Percentiles rank a stretch among this genome's conserved stretches.
These are phyloP conservation scores for Inonotus obliquus DNA, from an alignment of 1,284 basidiomycete genomes.

Conservation along the genomic window DNA sequence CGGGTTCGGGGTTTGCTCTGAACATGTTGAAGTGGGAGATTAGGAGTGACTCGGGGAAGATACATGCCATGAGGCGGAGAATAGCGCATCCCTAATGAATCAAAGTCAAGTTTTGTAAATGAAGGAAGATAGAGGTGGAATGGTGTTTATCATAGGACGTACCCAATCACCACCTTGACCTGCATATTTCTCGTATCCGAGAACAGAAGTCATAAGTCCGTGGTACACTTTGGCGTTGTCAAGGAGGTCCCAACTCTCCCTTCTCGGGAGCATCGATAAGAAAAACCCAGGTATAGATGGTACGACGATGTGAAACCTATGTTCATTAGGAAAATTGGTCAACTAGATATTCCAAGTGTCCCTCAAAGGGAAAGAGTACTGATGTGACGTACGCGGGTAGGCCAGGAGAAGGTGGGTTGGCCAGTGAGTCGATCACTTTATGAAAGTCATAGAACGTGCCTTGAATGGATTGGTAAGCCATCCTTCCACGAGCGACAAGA, in stretches of 20 bases:
- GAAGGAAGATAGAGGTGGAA: neutral
- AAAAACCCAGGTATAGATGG: slow-evolving; percentile 26
- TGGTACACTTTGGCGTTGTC: slow-evolving; percentile 22
- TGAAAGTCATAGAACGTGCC: slow-evolving; percentile 26
- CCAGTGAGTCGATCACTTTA: slow-evolving; percentile 22
- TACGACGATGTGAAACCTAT: slow-evolving; percentile 24
- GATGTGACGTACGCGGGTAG: slow-evolving; percentile 24
- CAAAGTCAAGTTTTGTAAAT: no score
- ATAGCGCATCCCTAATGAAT: slow-evolving; percentile 22
- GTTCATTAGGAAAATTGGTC: no score
- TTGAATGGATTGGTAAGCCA: neutral
- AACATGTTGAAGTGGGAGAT: slow-evolving; percentile 24
- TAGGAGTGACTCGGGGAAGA: slow-evolving; percentile 18
- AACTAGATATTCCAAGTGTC: neutral
- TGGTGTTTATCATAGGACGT: no score
- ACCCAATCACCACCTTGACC: slow-evolving; percentile 26
- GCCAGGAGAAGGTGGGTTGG: slow-evolving; percentile 19
- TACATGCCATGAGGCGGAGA: slow-evolving; percentile 17
- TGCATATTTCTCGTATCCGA: slow-evolving; percentile 23
- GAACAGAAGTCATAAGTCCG: slow-evolving; percentile 24
- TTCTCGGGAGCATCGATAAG: slow-evolving; percentile 21
- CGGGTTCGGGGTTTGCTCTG: slow-evolving; percentile 4
- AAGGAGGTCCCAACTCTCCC: slow-evolving; percentile 19
- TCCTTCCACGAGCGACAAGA: neutral
- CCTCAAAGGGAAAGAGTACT: neutral